A percentile compares a stretch with the other conserved stretches of the same genome.
Evolutionary conservation across 192 early-diverging fungal genomes (phyloP).

Genomic region (Coemansia sp.): DNA sequence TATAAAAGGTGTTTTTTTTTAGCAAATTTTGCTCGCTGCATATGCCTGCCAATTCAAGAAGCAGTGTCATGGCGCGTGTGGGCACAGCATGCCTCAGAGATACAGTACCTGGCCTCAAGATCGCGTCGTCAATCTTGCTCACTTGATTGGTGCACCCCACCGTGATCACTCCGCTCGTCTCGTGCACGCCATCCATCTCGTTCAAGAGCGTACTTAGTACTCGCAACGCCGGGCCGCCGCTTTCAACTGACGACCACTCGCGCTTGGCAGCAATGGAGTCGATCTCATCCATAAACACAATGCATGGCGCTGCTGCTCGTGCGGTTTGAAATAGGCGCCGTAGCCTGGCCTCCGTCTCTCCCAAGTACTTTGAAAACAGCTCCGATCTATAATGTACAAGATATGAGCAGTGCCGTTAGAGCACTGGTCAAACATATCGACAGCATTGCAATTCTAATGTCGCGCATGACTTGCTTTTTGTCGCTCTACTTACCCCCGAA

Average conservation of each 20-base stretch:
- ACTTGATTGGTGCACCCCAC: slow-evolving; percentile 94
- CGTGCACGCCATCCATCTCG: slow-evolving; percentile 98
- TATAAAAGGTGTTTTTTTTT: too few species aligned
- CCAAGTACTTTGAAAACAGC: slow-evolving; percentile 95
- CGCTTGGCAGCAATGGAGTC: slow-evolving; percentile 89
- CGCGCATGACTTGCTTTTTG: not conserved
- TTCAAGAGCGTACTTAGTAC: slow-evolving; percentile 94
- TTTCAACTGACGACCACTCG: slow-evolving; percentile 57
- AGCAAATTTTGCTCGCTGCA: too few species aligned
- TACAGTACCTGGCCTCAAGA: slow-evolving; percentile 67
- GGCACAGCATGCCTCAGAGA: not conserved
- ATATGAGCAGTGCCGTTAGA: slow-evolving; percentile 30
- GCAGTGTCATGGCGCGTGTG: not conserved
- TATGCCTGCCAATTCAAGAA: not conserved
- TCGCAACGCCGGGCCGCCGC: slow-evolving; percentile 85
- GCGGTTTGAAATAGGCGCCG: slow-evolving; percentile 87
- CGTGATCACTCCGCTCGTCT: slow-evolving; percentile 79
- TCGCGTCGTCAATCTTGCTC: slow-evolving; percentile 84
- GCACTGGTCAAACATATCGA: not conserved
- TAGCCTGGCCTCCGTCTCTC: slow-evolving; percentile 85
- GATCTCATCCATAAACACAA: slow-evolving; percentile 95
- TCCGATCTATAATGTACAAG: slow-evolving; percentile 53
- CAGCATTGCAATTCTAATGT: not conserved
- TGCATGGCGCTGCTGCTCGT: slow-evolving; percentile 80
- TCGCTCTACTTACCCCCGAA: slow-evolving; percentile 69